Evolutionary conservation across 2,329 filamentous ascomycete species (phyloP).

Genomic region (Scedosporium minutisporum): DNA sequence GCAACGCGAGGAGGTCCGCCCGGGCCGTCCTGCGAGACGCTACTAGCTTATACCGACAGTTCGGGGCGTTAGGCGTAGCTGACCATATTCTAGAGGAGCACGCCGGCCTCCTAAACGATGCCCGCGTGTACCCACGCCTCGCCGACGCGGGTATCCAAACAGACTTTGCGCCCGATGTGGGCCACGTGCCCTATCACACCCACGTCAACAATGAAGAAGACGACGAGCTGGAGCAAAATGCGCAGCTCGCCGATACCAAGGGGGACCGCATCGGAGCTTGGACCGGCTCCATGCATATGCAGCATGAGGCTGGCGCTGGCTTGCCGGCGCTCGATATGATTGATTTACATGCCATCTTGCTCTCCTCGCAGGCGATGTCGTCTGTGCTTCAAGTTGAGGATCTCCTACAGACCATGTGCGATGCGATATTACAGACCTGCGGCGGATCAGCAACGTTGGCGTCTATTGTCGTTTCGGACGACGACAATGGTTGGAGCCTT

Average conservation of each 20-base stretch:
- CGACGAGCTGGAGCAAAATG: conserved; percentile 30
- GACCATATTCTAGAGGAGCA: conserved; percentile 60
- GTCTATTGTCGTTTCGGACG: conserved; percentile 64
- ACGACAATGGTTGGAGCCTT: conserved; percentile 58
- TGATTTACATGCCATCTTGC: conserved; percentile 67
- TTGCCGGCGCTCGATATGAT: conserved; percentile 74
- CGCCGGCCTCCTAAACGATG: conserved; percentile 54
- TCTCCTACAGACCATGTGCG: conserved; percentile 70
- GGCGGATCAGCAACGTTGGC: conserved; percentile 61
- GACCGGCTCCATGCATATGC: conserved; percentile 47
- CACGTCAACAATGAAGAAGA: conserved; percentile 34
- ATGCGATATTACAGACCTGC: conserved; percentile 70
- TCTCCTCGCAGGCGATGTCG: conserved; percentile 70
- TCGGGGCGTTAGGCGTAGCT: conserved; percentile 61
- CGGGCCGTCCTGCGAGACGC: conserved; percentile 59
- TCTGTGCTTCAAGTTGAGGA: conserved; percentile 68
- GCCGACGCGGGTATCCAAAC: conserved; percentile 61
- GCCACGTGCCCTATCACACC: conserved; percentile 40
- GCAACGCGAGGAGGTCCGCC: conserved; percentile 56
- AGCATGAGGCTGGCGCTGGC: conserved; percentile 46
- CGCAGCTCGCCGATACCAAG: conserved; percentile 37
- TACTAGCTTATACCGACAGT: conserved; percentile 56
- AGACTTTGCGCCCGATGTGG: conserved; percentile 51
- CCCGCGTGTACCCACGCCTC: conserved; percentile 46
- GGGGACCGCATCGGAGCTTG: conserved; percentile 54